Conservation (phyloP, 352 stramenopile species). For the Globisporangium parvum region DNA sequence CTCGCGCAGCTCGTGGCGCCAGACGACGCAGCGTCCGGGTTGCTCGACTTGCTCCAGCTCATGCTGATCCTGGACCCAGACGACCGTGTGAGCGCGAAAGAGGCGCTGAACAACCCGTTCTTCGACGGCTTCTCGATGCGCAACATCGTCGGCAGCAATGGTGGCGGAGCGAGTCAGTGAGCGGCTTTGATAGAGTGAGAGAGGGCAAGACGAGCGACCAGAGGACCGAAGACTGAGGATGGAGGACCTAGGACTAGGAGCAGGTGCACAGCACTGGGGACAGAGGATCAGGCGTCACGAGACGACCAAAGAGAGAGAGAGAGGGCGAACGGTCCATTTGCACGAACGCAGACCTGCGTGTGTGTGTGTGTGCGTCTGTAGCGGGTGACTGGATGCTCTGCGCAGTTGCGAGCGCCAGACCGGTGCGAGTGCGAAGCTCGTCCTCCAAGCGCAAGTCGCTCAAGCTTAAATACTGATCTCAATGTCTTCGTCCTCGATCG, state of each 20-base stretch:
- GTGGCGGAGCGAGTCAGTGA: conserved; percentile 3
- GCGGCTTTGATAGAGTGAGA: background rate
- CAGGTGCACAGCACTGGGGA: too few relatives aligned
- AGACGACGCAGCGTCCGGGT: conserved; percentile 49
- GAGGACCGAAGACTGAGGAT: background rate
- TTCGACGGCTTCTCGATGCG: conserved; percentile 77
- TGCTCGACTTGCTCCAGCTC: conserved; percentile 88
- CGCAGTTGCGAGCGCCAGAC: too few relatives aligned
- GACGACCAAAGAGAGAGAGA: too few relatives aligned
- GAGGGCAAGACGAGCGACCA: background rate
- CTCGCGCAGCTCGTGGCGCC: conserved; percentile 57
- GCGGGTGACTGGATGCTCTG: too few relatives aligned
- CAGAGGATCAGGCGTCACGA: too few relatives aligned
- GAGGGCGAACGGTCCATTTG: background rate
- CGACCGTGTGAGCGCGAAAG: conserved; percentile 87
- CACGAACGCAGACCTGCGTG: too few relatives aligned
- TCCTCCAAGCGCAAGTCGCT: too few relatives aligned
- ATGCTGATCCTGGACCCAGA: conserved; percentile 92
- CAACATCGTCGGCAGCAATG: conserved; percentile 25
- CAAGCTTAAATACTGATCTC: conserved; percentile 17
- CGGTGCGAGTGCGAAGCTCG: too few relatives aligned
- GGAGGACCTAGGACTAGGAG: background rate
- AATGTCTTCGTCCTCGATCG: conserved; percentile 16
- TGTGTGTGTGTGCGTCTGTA: too few relatives aligned
- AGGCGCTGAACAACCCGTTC: conserved; percentile 87